Conservation (phyloP, 768 basidiomycete genomes). For the Rickenella mellea region DNA sequence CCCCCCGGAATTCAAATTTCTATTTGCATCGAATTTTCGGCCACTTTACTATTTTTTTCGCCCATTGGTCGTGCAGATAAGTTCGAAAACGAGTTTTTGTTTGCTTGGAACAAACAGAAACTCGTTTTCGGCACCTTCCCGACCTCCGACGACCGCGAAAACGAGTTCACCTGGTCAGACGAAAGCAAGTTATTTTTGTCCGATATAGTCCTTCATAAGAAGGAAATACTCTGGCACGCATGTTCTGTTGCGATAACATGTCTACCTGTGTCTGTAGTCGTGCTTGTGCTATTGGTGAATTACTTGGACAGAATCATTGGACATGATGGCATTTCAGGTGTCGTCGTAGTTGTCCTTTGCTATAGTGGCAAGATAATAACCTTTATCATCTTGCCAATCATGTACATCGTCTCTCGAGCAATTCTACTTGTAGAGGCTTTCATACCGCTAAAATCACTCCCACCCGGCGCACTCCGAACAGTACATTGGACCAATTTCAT, state of each 20-base stretch:
- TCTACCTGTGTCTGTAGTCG: not conserved
- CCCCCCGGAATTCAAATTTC: too few relatives aligned
- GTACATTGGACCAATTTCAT: not conserved
- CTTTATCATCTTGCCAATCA: not conserved
- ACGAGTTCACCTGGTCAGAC: too few relatives aligned
- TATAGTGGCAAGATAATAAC: not conserved
- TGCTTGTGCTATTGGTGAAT: constrained; percentile 2
- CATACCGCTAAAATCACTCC: not conserved
- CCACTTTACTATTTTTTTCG: too few relatives aligned
- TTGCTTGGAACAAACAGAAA: too few relatives aligned
- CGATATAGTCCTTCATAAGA: too few relatives aligned
- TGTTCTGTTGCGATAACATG: not conserved
- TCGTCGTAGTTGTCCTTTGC: not conserved
- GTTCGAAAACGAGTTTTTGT: too few relatives aligned
- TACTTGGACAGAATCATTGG: not conserved
- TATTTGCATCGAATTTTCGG: too few relatives aligned
- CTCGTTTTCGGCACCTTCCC: too few relatives aligned
- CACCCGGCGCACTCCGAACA: not conserved
- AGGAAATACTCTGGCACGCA: constrained; percentile 5
- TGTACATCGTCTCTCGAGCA: not conserved
- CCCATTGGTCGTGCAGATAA: too few relatives aligned
- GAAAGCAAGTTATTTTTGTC: too few relatives aligned
- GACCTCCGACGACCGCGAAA: too few relatives aligned
- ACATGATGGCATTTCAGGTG: not conserved
- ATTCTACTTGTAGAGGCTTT: not conserved